Percentiles rank a stretch among this genome's conserved stretches.
Conservation (phyloP, 176 grass and related monocot species). For the Olyra latifolia region DNA sequence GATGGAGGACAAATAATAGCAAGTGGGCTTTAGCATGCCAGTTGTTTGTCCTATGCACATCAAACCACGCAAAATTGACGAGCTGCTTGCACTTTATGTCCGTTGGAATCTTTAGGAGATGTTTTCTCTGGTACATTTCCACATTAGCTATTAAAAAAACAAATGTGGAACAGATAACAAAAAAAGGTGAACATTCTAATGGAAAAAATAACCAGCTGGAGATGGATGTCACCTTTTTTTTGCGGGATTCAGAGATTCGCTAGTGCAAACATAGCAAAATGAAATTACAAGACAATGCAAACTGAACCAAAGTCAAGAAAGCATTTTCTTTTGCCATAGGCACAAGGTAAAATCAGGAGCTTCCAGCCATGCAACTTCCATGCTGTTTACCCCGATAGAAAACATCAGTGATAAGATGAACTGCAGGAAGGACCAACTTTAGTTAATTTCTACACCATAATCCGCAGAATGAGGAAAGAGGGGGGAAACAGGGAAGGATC, state of each 20-base stretch:
- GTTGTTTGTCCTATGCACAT: neutral
- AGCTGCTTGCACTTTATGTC: neutral
- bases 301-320: neutral
- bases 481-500: neutral
- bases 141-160: neutral
- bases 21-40: neutral
- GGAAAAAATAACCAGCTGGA: slow-evolving; percentile 1
- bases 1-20: neutral
- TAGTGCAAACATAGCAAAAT: neutral
- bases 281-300: neutral
- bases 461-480: neutral
- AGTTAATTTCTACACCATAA: neutral
- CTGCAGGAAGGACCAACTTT: neutral
- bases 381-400: neutral
- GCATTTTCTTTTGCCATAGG: neutral
- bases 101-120: neutral
- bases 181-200: neutral
- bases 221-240: neutral
- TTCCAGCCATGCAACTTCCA: neutral
- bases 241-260: neutral
- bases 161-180: neutral
- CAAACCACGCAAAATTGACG: neutral
- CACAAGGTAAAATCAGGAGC: neutral
- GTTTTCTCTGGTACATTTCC: neutral
- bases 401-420: neutral